phyloP scores from a whole-genome alignment of 2,329 filamentous ascomycete genomes.

The Dryadomyces quercivorus region DNA sequence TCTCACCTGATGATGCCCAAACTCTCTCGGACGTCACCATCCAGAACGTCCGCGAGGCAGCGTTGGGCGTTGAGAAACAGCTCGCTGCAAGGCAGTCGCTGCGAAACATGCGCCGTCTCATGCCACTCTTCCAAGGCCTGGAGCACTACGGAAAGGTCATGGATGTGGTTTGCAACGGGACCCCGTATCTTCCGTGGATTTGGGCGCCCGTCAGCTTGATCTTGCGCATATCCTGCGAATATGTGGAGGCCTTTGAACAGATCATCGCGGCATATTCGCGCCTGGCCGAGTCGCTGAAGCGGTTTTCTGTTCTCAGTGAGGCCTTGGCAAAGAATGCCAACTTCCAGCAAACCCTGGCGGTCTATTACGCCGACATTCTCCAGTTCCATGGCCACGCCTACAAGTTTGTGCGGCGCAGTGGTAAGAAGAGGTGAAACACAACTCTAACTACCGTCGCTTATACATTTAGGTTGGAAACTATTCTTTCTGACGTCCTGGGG shows the following conservation, averaged over 20 bases:
- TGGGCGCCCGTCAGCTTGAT: conserved; percentile 32
- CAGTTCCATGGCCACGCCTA: conserved; percentile 34
- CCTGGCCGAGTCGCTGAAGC: conserved; percentile 24
- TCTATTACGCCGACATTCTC: conserved; percentile 35
- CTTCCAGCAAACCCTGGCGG: conserved; percentile 27
- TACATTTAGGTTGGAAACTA: conserved; percentile 20
- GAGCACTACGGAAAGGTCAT: conserved; percentile 28
- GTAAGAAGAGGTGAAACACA: neutral
- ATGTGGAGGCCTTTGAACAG: conserved; percentile 26
- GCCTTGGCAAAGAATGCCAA: conserved; percentile 18
- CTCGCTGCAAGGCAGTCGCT: conserved; percentile 24
- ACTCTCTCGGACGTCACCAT: conserved; percentile 20
- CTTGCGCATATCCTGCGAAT: conserved; percentile 19
- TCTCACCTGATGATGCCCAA: conserved; percentile 9
- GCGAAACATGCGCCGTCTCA: conserved; percentile 29
- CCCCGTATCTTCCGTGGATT: conserved; percentile 30
- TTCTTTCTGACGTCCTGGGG: conserved; percentile 25
- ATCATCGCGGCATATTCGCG: conserved; percentile 26
- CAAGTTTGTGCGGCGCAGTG: conserved; percentile 22
- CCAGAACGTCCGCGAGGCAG: conserved; percentile 23
- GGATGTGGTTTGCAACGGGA: conserved; percentile 32
- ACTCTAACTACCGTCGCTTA: neutral
- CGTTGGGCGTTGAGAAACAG: conserved; percentile 24
- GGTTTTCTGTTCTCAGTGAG: conserved; percentile 23
- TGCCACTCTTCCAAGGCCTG: conserved; percentile 27